phyloP scores from a whole-genome alignment of 2,329 filamentous ascomycete genomes.

The Alternaria angustiovoidea region DNA sequence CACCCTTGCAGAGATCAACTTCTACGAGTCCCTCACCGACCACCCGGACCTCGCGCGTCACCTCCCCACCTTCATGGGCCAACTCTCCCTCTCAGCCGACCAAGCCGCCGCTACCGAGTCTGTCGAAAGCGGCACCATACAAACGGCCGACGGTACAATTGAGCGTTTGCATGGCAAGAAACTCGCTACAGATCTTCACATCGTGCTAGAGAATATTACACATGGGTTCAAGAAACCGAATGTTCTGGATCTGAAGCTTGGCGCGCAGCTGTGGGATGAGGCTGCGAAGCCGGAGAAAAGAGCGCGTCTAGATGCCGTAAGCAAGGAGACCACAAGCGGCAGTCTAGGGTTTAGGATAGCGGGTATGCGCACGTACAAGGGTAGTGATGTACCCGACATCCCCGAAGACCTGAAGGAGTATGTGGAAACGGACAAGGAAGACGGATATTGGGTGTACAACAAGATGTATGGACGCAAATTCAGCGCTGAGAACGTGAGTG shows the following conservation, averaged over 20 bases:
- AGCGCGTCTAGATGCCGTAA: conserved; percentile 66
- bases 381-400: conserved; percentile 28
- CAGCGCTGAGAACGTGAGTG: conserved; percentile 60
- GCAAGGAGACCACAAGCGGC: conserved; percentile 66
- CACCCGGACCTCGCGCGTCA: conserved; percentile 79
- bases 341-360: conserved; percentile 70
- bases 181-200: conserved; percentile 77
- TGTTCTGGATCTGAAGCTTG: conserved; percentile 92
- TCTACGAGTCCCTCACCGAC: conserved; percentile 78
- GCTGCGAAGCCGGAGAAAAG: conserved; percentile 66
- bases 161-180: conserved; percentile 65
- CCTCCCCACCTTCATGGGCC: conserved; percentile 87
- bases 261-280: conserved; percentile 85
- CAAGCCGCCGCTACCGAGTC: conserved; percentile 20
- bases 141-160: conserved; percentile 34
- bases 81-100: conserved; percentile 65
- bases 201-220: conserved; percentile 86
- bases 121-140: conserved; percentile 39
- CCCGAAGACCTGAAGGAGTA: conserved; percentile 41
- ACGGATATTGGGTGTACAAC: conserved; percentile 67
- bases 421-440: conserved; percentile 54
- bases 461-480: conserved; percentile 72
- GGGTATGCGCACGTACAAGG: conserved; percentile 68
- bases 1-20: conserved; percentile 82
- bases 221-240: conserved; percentile 84